phyloP scores from a whole-genome alignment of 129 eudicot species.

The Chrysanthemum makinoi region DNA sequence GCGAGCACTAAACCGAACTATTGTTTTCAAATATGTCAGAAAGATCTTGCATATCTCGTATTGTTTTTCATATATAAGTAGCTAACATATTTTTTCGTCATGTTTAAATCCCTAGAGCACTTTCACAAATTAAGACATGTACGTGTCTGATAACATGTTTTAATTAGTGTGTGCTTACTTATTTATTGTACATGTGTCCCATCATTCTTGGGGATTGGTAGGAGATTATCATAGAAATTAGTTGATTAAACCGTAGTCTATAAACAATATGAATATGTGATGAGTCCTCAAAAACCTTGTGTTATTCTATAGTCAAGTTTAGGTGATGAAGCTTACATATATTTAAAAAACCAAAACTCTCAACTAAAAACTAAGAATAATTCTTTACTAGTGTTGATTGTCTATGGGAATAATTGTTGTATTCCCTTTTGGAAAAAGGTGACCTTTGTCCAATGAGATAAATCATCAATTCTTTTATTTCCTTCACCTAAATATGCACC shows the following conservation, averaged over 20 bases:
- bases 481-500: constrained; percentile 35
- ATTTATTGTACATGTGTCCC: constrained; percentile 17
- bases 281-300: constrained; percentile 8
- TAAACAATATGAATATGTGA: constrained; percentile 7
- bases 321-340: constrained; percentile 7
- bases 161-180: neutral
- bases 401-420: constrained; percentile 14
- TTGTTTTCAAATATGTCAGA: too few species aligned
- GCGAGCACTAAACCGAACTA: too few species aligned
- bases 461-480: constrained; percentile 6
- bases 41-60: too few species aligned
- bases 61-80: neutral
- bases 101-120: neutral
- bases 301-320: constrained; percentile 4
- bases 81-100: neutral
- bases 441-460: constrained; percentile 34
- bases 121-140: neutral
- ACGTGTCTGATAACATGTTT: neutral
- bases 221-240: constrained; percentile 13
- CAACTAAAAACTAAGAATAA: constrained; percentile 13
- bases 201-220: neutral
- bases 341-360: neutral
- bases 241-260: neutral
- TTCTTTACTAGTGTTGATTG: constrained; percentile 21
- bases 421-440: constrained; percentile 28